Conservation (phyloP, 2,329 filamentous ascomycete genomes). For the Neopestalotiopsis clavispora region DNA sequence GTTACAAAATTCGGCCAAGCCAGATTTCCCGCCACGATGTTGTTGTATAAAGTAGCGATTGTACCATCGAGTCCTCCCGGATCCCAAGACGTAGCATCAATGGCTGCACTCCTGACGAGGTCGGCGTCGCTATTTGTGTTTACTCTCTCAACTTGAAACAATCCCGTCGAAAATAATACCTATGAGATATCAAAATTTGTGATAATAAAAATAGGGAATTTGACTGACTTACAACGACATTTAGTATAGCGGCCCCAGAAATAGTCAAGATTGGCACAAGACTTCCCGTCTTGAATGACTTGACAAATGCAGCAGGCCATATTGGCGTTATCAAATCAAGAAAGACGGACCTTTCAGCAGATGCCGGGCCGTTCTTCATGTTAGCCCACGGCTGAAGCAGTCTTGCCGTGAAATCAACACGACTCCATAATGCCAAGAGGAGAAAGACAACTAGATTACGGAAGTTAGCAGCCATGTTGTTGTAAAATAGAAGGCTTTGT, state of each 20-base stretch:
- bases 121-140: not conserved
- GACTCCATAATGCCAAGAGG: conserved; percentile 14
- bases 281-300: not conserved
- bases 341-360: conserved; percentile 3
- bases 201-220: not conserved
- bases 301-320: not conserved
- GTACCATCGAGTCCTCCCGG: not conserved
- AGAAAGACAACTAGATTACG: not conserved
- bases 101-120: not conserved
- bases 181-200: not conserved
- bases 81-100: conserved; percentile 7
- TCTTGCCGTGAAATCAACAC: conserved; percentile 12
- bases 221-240: conserved; percentile 1
- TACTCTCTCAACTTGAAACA: conserved; percentile 7
- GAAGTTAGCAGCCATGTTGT: too few relatives aligned
- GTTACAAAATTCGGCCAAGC: not conserved
- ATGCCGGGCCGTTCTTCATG: conserved; percentile 2
- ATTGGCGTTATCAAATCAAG: conserved; percentile 12
- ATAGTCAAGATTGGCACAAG: conserved; percentile 8
- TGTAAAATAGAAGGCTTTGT: not conserved
- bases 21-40: not conserved
- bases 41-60: not conserved
- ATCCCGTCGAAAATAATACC: not conserved
- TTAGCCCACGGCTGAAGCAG: conserved; percentile 17
- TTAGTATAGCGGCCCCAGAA: not conserved